Evolutionary conservation across 495 filamentous ascomycete genomes (phyloP), one percentile per base, ranked within the genome.

Genomic region (Hypomontagnella submonticulosa): DNA sequence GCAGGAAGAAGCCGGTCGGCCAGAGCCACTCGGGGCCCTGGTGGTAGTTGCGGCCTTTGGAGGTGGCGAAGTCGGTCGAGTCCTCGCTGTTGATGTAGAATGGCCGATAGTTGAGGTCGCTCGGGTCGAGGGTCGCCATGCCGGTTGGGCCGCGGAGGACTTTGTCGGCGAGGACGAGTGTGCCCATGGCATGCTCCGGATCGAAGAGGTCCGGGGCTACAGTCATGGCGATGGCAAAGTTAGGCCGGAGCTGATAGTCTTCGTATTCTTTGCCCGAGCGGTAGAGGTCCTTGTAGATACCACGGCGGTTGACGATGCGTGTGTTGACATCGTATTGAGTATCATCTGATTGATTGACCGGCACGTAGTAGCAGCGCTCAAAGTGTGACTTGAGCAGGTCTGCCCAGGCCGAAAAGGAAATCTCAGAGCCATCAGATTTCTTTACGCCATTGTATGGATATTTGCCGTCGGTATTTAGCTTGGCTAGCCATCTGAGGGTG

Each of bases 11-110:
- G 6, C 96, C 96, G 3, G 91, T 92, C 1, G 93, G 96, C 96
- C 96, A 99, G n/a, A 97, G 80, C 96, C 96, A 99, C 76, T 99
- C 96, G 0, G 96, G 96, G 1, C 96, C 96, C 75, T 98, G 95
- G 73, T 99, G 96, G 75, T 99, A 99, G 72, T 97, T 97, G 13
- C 96, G 83, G 11, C 96, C 96, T 70, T 98, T 98, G 56, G 89
- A 86, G 0, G 92, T 97, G 1, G 89, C 84, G 71, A 97, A 98
- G 72, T 97, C 91, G 34, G 83, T 85, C 9, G 87, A 91, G 75
- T 99, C 96, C 73, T 97, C 93, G 41, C 89, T 90, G 78, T 99
- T 99, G 79, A 87, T 88, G 80, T 99, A 99, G 80, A 93, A 89
- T 0, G 92, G 92, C 5, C 90, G 88, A 75, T 99, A 99, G 72